These are phyloP conservation scores for Auriscalpium vulgare DNA, from an alignment of 768 basidiomycete genomes.

Conservation along the genomic window DNA sequence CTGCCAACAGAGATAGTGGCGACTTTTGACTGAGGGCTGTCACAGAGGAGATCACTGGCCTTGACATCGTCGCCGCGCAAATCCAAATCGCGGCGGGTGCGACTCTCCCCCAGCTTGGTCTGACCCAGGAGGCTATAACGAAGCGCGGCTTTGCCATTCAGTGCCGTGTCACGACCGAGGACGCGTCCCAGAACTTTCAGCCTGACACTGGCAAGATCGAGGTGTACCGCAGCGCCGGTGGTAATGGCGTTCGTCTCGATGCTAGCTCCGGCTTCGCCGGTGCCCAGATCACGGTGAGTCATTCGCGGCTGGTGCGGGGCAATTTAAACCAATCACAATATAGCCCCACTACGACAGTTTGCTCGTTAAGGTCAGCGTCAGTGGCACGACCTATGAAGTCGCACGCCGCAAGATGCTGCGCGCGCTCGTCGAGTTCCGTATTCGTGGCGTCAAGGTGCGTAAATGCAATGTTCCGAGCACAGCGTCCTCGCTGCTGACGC, in stretches of 20 bases:
- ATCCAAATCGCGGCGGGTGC: constrained; percentile 99
- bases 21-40: neutral
- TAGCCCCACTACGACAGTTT: constrained; percentile 98
- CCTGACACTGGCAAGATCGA: constrained; percentile 99
- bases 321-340: neutral
- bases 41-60: constrained; percentile 97
- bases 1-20: constrained; percentile 1
- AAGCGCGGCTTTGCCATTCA: constrained; percentile 98
- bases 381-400: constrained; percentile 96
- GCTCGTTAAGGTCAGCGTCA: constrained; percentile 92
- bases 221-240: constrained; percentile 97
- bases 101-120: constrained; percentile 87
- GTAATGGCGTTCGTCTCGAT: constrained; percentile 95
- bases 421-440: constrained; percentile 99
- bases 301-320: neutral
- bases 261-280: constrained; percentile 97
- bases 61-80: constrained; percentile 98
- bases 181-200: constrained; percentile 86
- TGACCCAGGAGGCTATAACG: constrained; percentile 92
- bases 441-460: constrained; percentile 92
- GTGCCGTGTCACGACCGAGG: constrained; percentile 97
- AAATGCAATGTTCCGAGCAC: neutral
- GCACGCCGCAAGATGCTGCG: constrained; percentile 98
- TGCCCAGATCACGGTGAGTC: constrained; percentile 89
- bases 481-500: neutral